These are phyloP conservation scores for Metarhizium anisopliae DNA, from an alignment of 2,329 filamentous ascomycete species.

Conservation along the genomic window DNA sequence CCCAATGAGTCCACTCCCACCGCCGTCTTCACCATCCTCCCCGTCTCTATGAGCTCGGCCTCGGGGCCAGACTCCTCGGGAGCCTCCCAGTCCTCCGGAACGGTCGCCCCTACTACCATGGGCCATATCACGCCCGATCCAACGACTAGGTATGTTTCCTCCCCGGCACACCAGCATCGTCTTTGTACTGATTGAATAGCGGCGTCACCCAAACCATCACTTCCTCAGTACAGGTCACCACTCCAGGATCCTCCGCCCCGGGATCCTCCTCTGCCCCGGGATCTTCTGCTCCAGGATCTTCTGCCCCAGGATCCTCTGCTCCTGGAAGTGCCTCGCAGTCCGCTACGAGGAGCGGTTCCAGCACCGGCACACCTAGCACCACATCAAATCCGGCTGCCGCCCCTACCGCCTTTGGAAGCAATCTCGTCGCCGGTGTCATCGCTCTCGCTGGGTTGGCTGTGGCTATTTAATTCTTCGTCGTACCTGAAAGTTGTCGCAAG, in stretches of 20 bases:
- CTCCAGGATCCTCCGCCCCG: no score
- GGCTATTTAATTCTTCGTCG: constrained; percentile 4
- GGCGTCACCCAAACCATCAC: neutral
- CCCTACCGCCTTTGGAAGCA: constrained; percentile 12
- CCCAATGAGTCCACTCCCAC: neutral
- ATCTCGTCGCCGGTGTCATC: constrained; percentile 11
- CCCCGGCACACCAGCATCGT: neutral
- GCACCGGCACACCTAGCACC: neutral
- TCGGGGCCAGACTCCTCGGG: neutral
- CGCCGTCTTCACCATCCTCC: constrained; percentile 2
- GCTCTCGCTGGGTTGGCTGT: constrained; percentile 13
- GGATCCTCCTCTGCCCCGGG: no score
- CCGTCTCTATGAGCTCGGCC: constrained; percentile 2
- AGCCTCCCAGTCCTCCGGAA: neutral
- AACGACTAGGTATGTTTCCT: neutral
- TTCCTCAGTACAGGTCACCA: neutral
- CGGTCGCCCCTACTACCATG: neutral
- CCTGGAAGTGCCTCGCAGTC: neutral
- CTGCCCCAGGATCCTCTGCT: neutral
- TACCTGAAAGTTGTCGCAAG: no score
- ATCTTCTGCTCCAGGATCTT: no score
- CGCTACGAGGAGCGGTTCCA: neutral
- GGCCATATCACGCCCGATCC: constrained; percentile 1
- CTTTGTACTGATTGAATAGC: neutral
- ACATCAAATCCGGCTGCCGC: constrained; percentile 14